phyloP scores from a whole-genome alignment of 352 stramenopile genomes.

The Sclerospora graminicola region DNA sequence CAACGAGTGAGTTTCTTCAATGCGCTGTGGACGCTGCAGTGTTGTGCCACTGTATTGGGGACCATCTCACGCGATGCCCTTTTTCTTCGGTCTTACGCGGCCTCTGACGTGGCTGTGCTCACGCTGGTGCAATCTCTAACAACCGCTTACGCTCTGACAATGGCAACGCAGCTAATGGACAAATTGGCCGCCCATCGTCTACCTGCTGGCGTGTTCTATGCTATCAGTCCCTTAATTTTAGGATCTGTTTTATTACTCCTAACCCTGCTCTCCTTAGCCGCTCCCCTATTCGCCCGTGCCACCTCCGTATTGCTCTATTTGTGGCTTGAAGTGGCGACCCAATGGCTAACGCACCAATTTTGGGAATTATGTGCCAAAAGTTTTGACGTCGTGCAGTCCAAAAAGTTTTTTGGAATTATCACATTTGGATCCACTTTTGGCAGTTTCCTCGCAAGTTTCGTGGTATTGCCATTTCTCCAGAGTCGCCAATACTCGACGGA shows the following conservation, averaged over 20 bases:
- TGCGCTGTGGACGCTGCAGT: constrained; percentile 70
- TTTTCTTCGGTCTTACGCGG: constrained; percentile 64
- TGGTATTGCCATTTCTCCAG: constrained; percentile 51
- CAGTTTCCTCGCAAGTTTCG: constrained; percentile 63
- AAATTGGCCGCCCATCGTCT: constrained; percentile 15
- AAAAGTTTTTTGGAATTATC: constrained; percentile 83
- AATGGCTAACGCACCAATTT: constrained; percentile 78
- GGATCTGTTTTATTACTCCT: constrained; percentile 33
- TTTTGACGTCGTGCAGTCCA: constrained; percentile 73
- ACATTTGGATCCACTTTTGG: constrained; percentile 77
- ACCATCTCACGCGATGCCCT: constrained; percentile 76
- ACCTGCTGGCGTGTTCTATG: constrained; percentile 39
- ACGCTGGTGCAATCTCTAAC: constrained; percentile 64
- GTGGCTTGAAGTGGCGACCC: constrained; percentile 64
- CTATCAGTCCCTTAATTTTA: constrained; percentile 31
- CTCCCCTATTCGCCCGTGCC: constrained; percentile 25
- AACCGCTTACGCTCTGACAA: constrained; percentile 58
- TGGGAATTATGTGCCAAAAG: constrained; percentile 78
- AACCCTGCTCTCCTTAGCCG: constrained; percentile 34
- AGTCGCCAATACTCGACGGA: constrained; percentile 45
- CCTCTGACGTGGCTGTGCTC: constrained; percentile 59
- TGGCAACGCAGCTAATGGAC: constrained; percentile 26
- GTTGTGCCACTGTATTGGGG: constrained; percentile 60
- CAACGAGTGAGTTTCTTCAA: constrained; percentile 73
- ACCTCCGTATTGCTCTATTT: constrained; percentile 68